Conservation (phyloP, 1,284 basidiomycete species). For the Tilletiopsis washingtonensis region DNA sequence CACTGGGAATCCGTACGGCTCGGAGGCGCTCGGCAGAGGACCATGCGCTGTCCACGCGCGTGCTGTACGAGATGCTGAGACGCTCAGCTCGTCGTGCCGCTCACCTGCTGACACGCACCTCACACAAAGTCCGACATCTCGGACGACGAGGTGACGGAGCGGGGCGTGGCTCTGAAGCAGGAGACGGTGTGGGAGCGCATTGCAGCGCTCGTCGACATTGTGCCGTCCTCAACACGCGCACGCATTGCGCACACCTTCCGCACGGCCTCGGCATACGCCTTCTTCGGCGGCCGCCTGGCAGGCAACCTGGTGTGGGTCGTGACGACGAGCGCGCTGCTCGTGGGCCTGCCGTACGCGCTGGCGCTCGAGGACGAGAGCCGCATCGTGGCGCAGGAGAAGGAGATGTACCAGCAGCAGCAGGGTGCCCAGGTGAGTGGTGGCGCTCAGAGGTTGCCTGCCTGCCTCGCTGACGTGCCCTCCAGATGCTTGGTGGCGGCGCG, state of each 20-base stretch:
- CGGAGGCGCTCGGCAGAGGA: not conserved
- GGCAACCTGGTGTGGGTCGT: slow-evolving; percentile 90
- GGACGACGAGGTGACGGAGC: slow-evolving; percentile 25
- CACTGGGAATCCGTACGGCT: not conserved
- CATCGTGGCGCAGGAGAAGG: slow-evolving; percentile 87
- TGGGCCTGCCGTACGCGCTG: slow-evolving; percentile 85
- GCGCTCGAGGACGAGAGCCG: slow-evolving; percentile 92
- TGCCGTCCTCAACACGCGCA: slow-evolving; percentile 80
- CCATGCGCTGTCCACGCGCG: no score
- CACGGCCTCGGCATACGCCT: slow-evolving; percentile 57
- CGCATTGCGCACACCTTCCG: slow-evolving; percentile 60
- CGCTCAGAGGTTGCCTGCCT: no score
- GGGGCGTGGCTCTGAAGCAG: slow-evolving; percentile 24
- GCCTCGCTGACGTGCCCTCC: no score
- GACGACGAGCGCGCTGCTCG: slow-evolving; percentile 83
- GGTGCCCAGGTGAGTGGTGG: slow-evolving; percentile 58
- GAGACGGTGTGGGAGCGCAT: slow-evolving; percentile 86
- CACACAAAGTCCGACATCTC: not conserved
- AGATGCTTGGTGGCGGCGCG: no score
- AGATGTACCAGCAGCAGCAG: slow-evolving; percentile 84
- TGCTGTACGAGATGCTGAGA: no score
- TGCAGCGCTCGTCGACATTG: slow-evolving; percentile 85
- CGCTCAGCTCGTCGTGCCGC: no score
- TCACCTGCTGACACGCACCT: not conserved
- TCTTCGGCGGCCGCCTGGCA: slow-evolving; percentile 59